Evolutionary conservation across 2,329 filamentous ascomycete genomes (phyloP), one percentile per base, ranked within the genome.

Genomic region (Ciborinia camelliae): DNA sequence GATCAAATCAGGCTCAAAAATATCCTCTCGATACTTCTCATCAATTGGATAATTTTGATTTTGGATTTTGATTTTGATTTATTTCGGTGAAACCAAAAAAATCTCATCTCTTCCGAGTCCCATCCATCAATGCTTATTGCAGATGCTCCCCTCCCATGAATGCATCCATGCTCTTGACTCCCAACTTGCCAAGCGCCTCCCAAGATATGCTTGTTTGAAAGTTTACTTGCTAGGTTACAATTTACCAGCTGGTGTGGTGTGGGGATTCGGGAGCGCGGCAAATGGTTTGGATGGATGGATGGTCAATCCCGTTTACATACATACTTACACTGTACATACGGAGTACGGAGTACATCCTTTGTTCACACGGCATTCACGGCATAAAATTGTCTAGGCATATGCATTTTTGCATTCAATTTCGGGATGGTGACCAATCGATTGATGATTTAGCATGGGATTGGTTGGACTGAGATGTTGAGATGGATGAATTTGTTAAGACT

Each of bases 221-320:
- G n/a, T n/a, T n/a, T n/a, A n/a, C n/a, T n/a, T n/a, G n/a, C n/a
- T n/a, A n/a, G n/a, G n/a, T n/a, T n/a, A n/a, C n/a, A n/a, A n/a
- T n/a, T n/a, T n/a, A n/a, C n/a, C n/a, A n/a, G n/a, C n/a, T n/a
- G n/a, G n/a, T n/a, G n/a, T n/a, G 37, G 39, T 57, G 39, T 45
- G 54, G 39, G 41, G 54, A 45, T 57, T 45, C 39, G 39, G 54
- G 20, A 57, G 26, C 26, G 32, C 39, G 54, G 54, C 54, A 57
- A 45, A 9, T 6, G 5, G 12, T 14, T n/a, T 23, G 14, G 26
- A n/a, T n/a, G n/a, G n/a, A n/a, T n/a, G n/a, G n/a, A n/a, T n/a
- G n/a, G n/a, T n/a, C n/a, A n/a, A n/a, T n/a, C n/a, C n/a, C n/a
- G n/a, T n/a, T n/a, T n/a, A n/a, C n/a, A n/a, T n/a, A n/a, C n/a